These are phyloP conservation scores for Trifolium repens DNA, from an alignment of 306 rosid genomes.

Conservation along the genomic window DNA sequence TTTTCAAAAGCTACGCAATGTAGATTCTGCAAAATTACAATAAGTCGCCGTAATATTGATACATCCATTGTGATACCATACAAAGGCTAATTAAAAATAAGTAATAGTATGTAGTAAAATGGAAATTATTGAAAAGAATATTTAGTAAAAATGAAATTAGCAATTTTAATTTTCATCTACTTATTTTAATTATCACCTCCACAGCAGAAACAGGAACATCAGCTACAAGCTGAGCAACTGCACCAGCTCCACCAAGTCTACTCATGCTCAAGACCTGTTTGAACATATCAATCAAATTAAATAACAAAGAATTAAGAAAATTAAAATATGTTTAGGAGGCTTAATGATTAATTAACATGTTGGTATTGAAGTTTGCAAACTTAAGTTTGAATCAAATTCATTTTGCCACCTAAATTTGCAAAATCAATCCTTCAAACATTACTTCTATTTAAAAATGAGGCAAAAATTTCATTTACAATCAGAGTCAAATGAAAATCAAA, in stretches of 20 bases:
- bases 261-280: slow-evolving; percentile 96
- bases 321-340: background rate
- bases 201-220: slow-evolving; percentile 81
- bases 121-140: background rate
- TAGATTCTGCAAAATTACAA: too few relatives aligned
- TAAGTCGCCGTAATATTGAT: too few relatives aligned
- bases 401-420: background rate
- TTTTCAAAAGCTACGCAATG: too few relatives aligned
- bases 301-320: slow-evolving; percentile 3
- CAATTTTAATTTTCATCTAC: background rate
- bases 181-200: slow-evolving; percentile 34
- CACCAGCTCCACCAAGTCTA: slow-evolving; percentile 95
- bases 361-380: background rate
- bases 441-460: background rate
- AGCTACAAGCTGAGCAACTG: slow-evolving; percentile 97
- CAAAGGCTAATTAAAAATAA: background rate
- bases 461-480: background rate
- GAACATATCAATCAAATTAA: slow-evolving; percentile 26
- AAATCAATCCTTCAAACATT: background rate
- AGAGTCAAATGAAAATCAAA: background rate
- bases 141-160: background rate
- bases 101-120: too few relatives aligned
- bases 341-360: background rate
- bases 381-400: background rate
- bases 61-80: too few relatives aligned